Evolutionary conservation across 2,329 filamentous ascomycete genomes (phyloP), one percentile per base, ranked within the genome.

Genomic region (Fusarium setosum): DNA sequence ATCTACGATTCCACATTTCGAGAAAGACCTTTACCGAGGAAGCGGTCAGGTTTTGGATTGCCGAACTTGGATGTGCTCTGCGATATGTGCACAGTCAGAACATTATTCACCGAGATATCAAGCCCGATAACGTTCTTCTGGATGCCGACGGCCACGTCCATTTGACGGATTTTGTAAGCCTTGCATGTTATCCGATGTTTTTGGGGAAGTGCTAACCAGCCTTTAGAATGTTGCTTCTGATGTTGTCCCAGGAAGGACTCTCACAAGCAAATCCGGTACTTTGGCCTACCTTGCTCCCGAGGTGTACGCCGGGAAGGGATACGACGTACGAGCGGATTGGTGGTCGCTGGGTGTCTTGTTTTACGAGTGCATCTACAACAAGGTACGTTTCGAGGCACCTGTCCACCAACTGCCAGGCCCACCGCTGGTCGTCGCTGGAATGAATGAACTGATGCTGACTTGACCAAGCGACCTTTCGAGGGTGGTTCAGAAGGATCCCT

Each of bases 301-400:
- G 77, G 96, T 98, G 3, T 99, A 98, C 74, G 87, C 90, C 67
- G 95, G 95, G 47, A 90, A 89, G 63, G 96, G 96, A 35, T 99
- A 99, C 75, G 90, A 92, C 61, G 89, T 90, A 44, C 92, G 96
- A 71, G 94, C 96, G 38, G 96, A 99, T 77, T 99, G 96, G 96
- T 99, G 96, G 96, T 98, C 96, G 6, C 81, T 99, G 20, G 96
- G 96, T 47, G 96, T 99, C 42, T 86, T 97, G n/a, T 98, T 98
- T 78, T 99, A 97, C 78, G 96, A 99, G 79, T 98, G 96, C 85
- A 97, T 99, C 68, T 99, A 98, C 82, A 97, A 96, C 82, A 98
- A 96, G 90, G 93, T 94, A 80, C 51, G 84, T 75, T 51, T 26
- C 24, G 31, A 62, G 20, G 77, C 82, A 72, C 82, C 72, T 49